These are phyloP conservation scores for Heracleum sosnowskyi DNA, from an alignment of 129 eudicot genomes.

Conservation along the genomic window DNA sequence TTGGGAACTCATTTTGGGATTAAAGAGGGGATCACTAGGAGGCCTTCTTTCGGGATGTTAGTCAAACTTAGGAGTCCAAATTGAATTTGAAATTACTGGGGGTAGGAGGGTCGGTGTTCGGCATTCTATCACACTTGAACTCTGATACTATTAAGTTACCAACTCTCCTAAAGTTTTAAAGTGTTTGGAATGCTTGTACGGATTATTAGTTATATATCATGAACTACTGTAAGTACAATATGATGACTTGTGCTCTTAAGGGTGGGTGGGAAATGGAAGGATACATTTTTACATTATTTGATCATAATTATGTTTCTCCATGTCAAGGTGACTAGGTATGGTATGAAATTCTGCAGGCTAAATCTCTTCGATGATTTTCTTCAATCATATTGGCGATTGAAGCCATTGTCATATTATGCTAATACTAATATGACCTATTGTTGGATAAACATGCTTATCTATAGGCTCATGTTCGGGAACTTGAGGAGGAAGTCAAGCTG, in stretches of 20 bases:
- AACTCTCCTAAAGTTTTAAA: no score
- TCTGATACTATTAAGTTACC: no score
- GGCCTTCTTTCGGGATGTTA: neutral
- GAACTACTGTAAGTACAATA: neutral
- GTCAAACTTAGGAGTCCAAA: neutral
- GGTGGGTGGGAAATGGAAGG: neutral
- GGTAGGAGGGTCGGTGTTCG: neutral
- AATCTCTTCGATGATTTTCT: neutral
- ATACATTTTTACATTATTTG: neutral
- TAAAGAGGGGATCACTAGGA: neutral
- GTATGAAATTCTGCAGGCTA: neutral
- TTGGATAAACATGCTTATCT: neutral
- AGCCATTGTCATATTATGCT: neutral
- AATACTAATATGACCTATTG: neutral
- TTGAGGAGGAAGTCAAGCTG: constrained; percentile 96
- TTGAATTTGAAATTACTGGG: neutral
- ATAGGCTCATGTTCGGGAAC: constrained; percentile 84
- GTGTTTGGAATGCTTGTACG: neutral
- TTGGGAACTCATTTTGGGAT: neutral
- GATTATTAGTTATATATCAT: neutral
- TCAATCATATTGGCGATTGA: neutral
- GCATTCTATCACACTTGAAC: neutral
- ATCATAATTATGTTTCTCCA: neutral
- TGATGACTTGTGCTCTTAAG: neutral
- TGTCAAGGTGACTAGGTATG: neutral